Conservation (phyloP, 345 rosid species). For the Eucalyptus regnans region DNA sequence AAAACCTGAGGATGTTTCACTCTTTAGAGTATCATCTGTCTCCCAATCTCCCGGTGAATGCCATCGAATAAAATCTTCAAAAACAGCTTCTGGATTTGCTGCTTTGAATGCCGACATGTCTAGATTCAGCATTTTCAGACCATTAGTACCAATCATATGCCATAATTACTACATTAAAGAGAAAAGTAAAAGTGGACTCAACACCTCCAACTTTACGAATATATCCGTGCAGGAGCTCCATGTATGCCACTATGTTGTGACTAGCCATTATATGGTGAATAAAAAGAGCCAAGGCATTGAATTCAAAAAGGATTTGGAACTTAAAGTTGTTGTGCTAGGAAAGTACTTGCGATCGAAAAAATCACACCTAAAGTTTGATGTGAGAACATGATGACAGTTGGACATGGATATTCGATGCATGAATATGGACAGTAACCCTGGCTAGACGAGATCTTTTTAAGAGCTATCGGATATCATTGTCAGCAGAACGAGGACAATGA, state of each 20-base stretch:
- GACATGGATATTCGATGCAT: background rate
- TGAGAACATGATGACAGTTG: background rate
- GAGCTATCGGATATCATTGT: background rate
- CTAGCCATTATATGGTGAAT: background rate
- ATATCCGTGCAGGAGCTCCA: background rate
- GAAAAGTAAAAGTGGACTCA: background rate
- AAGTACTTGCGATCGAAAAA: background rate
- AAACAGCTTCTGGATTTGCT: constrained; percentile 86
- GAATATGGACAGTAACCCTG: background rate
- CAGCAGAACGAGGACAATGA: background rate
- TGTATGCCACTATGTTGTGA: background rate
- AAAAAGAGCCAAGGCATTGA: background rate
- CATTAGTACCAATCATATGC: background rate
- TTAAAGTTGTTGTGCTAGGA: background rate
- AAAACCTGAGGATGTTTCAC: constrained; percentile 25
- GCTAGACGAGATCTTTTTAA: background rate
- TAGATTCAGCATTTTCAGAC: constrained; percentile 9
- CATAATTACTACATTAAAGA: background rate
- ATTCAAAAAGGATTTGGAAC: background rate
- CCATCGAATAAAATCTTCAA: constrained; percentile 98
- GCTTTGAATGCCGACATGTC: constrained; percentile 99
- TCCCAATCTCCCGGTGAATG: constrained; percentile 99
- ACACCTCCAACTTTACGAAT: background rate
- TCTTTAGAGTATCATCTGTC: constrained; percentile 17
- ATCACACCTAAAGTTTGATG: background rate